These are phyloP conservation scores for Malus hybrid DNA, from an alignment of 331 rosid genomes.

Conservation along the genomic window DNA sequence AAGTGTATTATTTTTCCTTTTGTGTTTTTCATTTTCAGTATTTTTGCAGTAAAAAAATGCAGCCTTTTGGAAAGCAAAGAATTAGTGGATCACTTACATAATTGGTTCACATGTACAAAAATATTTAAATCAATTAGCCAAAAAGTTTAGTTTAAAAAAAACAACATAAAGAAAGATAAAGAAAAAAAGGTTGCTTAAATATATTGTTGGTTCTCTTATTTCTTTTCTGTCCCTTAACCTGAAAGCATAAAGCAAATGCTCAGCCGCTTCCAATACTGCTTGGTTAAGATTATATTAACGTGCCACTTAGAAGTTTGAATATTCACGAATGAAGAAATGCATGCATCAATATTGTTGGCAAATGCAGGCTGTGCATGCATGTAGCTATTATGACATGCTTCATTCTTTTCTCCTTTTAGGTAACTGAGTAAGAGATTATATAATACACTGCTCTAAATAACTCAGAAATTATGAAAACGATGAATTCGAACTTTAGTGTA, in stretches of 20 bases:
- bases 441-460: no score
- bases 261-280: background rate
- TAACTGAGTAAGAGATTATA: background rate
- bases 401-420: background rate
- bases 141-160: background rate
- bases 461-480: background rate
- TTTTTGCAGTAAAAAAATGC: background rate
- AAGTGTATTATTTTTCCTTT: background rate
- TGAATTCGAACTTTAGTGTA: background rate
- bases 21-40: background rate
- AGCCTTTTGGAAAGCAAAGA: background rate
- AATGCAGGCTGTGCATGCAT: background rate
- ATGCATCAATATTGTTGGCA: background rate
- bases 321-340: background rate
- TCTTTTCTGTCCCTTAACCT: background rate
- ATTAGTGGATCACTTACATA: background rate
- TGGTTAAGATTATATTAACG: background rate
- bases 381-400: background rate
- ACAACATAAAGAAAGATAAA: no score
- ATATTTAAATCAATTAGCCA: background rate
- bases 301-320: background rate
- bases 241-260: background rate
- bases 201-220: background rate
- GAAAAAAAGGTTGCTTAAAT: background rate
- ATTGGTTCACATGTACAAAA: background rate